A percentile compares a stretch with the other conserved stretches of the same genome.
These are phyloP conservation scores for Cenchrus purpureus DNA, from an alignment of 176 grass and related monocot species.

Conservation along the genomic window DNA sequence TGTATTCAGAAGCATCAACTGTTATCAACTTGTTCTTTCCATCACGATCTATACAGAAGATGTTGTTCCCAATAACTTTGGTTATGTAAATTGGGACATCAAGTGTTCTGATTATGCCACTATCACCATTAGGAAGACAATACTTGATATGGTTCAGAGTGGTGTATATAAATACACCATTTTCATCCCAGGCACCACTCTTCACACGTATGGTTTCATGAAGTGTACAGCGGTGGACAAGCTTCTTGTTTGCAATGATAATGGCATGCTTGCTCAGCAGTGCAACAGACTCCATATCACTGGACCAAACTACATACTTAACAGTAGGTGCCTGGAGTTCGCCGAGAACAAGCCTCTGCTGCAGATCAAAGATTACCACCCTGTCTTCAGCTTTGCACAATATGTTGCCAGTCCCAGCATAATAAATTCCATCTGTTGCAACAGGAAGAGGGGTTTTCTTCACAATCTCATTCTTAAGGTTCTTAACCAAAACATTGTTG, in stretches of 20 bases:
- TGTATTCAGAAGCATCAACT: conserved; percentile 95
- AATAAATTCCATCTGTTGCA: conserved; percentile 86
- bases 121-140: conserved; percentile 95
- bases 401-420: conserved; percentile 89
- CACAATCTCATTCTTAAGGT: conserved; percentile 90
- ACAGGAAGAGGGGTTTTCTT: conserved; percentile 89
- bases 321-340: conserved; percentile 84
- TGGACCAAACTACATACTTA: conserved; percentile 91
- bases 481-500: conserved; percentile 85
- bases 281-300: conserved; percentile 95
- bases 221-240: conserved; percentile 81
- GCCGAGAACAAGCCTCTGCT: conserved; percentile 83
- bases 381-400: conserved; percentile 88
- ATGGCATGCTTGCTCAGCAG: conserved; percentile 93
- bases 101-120: conserved; percentile 91
- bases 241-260: conserved; percentile 84
- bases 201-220: conserved; percentile 98
- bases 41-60: conserved; percentile 89
- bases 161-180: conserved; percentile 86
- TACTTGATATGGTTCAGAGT: conserved; percentile 99
- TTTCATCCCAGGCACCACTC: conserved; percentile 99
- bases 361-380: conserved; percentile 88
- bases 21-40: conserved; percentile 85
- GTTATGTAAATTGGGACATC: conserved; percentile 97
- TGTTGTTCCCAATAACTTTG: conserved; percentile 74